Base-by-base conservation (phyloP, 2,329 filamentous ascomycete species). In the Claviceps lovelessii region DNA sequence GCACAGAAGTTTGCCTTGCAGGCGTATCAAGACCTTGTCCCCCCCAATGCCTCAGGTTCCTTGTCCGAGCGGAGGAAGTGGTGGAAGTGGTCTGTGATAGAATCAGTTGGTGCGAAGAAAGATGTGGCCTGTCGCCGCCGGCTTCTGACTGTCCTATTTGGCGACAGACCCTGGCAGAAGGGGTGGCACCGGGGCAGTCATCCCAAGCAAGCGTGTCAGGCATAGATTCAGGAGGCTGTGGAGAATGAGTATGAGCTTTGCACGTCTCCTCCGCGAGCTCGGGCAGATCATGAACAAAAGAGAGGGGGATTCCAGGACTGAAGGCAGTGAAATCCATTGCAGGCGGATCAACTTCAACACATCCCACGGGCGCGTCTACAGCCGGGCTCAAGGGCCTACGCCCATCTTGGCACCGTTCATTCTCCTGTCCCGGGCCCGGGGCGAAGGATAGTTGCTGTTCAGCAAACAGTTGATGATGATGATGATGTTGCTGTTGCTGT, bases 131-230 rank as follows among this genome's bases (percentile, higher is more conserved):
- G 31, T 39, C 39, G n/a, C 41, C 23, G 5, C 66, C 59, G 5
- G 66, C 59, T 44, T 60, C 51, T 31, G 50, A 46, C 28, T 29
- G 51, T 37, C 28, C 54, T 15, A 15, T 9, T 42, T 44, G 51
- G 46, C 41, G 29, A n/a, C 19, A 8, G 39, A 28, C 9, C 28
- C 66, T 66, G 17, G 67, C 61, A 28, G 71, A 69, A 8, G 73
- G 72, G 33, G 11, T 13, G 35, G 33, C 28, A 56, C 71, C 71
- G 48, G 72, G 58, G 28, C 71, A 62, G 23, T 73, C 71, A 29
- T 67, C 68, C 77, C 77, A 81, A 61, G 70, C 70, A 58, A 80
- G 64, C 5, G 79, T 81, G 67, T 83, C 79, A 17, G 78, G 78
- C 57, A 83, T 67, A 4, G 75, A 75, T 39, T 66, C 66, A n/a